Evolutionary conservation across 257 asterid species (phyloP).

Genomic region (Solanum rostratum): DNA sequence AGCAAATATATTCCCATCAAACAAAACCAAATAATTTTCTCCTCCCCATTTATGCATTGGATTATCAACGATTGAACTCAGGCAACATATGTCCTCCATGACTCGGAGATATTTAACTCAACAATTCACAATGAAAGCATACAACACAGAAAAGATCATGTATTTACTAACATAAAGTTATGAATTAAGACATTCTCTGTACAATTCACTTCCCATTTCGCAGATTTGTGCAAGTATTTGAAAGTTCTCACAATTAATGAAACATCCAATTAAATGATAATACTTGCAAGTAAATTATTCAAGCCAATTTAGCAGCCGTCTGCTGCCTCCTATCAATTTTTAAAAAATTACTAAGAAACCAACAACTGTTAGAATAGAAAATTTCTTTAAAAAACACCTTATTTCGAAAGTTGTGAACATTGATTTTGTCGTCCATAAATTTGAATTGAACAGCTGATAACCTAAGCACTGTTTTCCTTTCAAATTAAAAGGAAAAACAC

Average conservation of each 20-base stretch:
- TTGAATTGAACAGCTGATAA: not conserved
- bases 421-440: not conserved
- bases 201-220: not conserved
- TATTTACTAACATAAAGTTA: not conserved
- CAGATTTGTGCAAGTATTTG: not conserved
- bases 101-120: not conserved
- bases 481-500: not conserved
- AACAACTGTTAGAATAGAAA: not conserved
- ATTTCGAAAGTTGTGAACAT: not conserved
- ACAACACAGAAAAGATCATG: not conserved
- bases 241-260: not conserved
- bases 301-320: not conserved
- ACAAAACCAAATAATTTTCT: not conserved
- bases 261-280: not conserved
- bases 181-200: not conserved
- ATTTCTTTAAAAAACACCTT: not conserved
- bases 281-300: not conserved
- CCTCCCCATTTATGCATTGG: not conserved
- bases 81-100: not conserved
- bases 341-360: not conserved
- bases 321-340: not conserved
- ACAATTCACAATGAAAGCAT: not conserved
- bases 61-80: not conserved
- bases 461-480: not conserved
- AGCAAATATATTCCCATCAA: not conserved